These are phyloP conservation scores for Proliferodiscus dingleyae DNA, from an alignment of 2,329 filamentous ascomycete species.

Conservation along the genomic window DNA sequence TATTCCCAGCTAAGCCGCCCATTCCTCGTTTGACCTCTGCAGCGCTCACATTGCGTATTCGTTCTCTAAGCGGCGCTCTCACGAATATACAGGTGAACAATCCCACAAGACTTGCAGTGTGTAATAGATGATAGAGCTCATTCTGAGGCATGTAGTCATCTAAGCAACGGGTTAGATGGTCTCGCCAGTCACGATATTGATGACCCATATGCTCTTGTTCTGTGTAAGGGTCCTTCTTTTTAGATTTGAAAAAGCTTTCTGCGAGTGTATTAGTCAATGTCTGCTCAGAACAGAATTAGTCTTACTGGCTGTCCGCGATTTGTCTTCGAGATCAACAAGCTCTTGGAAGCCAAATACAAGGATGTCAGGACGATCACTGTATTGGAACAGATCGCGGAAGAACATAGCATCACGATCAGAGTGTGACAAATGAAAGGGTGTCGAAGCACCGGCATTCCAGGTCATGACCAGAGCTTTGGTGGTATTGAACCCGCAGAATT, in stretches of 20 bases:
- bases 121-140: constrained; percentile 77
- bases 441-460: constrained; percentile 96
- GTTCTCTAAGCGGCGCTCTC: constrained; percentile 69
- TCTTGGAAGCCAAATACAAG: constrained; percentile 97
- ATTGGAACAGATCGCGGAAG: constrained; percentile 72
- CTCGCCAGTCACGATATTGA: constrained; percentile 94
- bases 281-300: constrained; percentile 17
- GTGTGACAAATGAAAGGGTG: constrained; percentile 75
- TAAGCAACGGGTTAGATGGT: constrained; percentile 76
- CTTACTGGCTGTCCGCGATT: constrained; percentile 88
- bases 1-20: constrained; percentile 93
- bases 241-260: constrained; percentile 85
- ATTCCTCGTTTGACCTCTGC: constrained; percentile 93
- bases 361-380: constrained; percentile 78
- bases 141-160: constrained; percentile 77
- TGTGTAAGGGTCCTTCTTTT: constrained; percentile 71
- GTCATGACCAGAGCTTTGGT: constrained; percentile 78
- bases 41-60: constrained; percentile 71
- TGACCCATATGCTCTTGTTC: constrained; percentile 92
- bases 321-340: constrained; percentile 95
- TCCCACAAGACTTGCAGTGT: constrained; percentile 86
- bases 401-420: constrained; percentile 68
- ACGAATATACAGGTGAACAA: constrained; percentile 96
- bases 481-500: constrained; percentile 83
- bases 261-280: constrained; percentile 27